phyloP scores from a whole-genome alignment of 106 monocot genomes.

The Allium cepa region DNA sequence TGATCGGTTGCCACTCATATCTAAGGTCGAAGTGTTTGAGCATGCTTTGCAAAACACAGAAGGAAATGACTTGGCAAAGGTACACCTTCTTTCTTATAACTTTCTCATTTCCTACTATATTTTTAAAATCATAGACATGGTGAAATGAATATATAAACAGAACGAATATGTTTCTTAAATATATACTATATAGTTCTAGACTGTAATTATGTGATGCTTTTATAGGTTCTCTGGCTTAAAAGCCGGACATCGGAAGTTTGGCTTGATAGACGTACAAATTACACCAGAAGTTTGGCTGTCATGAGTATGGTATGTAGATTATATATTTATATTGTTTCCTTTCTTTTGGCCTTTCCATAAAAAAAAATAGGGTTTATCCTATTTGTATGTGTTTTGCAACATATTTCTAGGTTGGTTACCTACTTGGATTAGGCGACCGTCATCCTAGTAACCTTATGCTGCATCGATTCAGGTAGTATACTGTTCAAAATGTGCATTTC shows the following conservation, averaged over 20 bases:
- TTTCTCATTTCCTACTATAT: neutral
- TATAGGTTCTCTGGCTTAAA: slow-evolving; percentile 97
- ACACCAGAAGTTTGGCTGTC: slow-evolving; percentile 97
- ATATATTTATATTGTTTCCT: too few relatives aligned
- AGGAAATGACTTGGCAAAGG: slow-evolving; percentile 97
- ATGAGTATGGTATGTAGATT: slow-evolving; percentile 87
- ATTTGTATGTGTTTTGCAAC: too few relatives aligned
- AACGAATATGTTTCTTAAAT: too few relatives aligned
- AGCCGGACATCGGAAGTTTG: slow-evolving; percentile 98
- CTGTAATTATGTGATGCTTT: neutral
- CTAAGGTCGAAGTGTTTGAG: slow-evolving; percentile 96
- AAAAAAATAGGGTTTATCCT: too few relatives aligned
- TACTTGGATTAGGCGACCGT: slow-evolving; percentile 93
- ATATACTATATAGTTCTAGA: too few relatives aligned
- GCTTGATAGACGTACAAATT: slow-evolving; percentile 95
- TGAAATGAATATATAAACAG: too few relatives aligned
- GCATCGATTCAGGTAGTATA: slow-evolving; percentile 72
- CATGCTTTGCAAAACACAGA: slow-evolving; percentile 91
- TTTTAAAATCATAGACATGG: neutral
- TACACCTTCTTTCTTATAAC: slow-evolving; percentile 14
- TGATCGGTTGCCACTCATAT: slow-evolving; percentile 86
- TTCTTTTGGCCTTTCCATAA: too few relatives aligned
- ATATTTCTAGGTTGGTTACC: slow-evolving; percentile 73
- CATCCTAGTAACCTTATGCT: slow-evolving; percentile 99
- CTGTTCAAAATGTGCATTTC: neutral